phyloP scores from a whole-genome alignment of 2,329 filamentous ascomycete genomes.

The Stemphylium beticola region DNA sequence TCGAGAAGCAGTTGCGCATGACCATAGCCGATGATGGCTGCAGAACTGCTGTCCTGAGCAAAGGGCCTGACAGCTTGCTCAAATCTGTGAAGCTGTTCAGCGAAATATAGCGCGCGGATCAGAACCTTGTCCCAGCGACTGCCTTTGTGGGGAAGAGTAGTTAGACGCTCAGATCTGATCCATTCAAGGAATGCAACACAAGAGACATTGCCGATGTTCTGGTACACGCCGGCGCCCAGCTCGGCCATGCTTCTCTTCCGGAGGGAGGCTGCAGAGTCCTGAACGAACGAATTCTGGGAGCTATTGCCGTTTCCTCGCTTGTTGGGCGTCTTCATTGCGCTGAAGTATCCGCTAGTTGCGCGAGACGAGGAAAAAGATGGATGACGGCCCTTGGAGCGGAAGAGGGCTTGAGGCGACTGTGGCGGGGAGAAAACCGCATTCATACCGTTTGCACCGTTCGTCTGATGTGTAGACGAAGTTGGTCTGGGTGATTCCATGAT shows the following conservation, averaged over 20 bases:
- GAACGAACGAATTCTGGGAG: slow-evolving; percentile 44
- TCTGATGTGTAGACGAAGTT: slow-evolving; percentile 1
- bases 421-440: slow-evolving; percentile 26
- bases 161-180: slow-evolving; percentile 53
- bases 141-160: slow-evolving; percentile 54
- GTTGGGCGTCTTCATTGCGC: slow-evolving; percentile 17
- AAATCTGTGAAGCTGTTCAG: slow-evolving; percentile 52
- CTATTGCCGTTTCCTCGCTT: slow-evolving; percentile 18
- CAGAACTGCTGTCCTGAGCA: slow-evolving; percentile 48
- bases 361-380: slow-evolving; percentile 29
- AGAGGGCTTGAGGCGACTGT: slow-evolving; percentile 21
- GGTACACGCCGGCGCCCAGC: slow-evolving; percentile 44
- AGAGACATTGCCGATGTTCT: slow-evolving; percentile 40
- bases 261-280: slow-evolving; percentile 39
- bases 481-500: slow-evolving; percentile 12
- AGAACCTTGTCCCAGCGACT: slow-evolving; percentile 57
- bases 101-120: slow-evolving; percentile 56
- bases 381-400: slow-evolving; percentile 23
- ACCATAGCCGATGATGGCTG: slow-evolving; percentile 57
- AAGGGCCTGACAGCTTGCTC: slow-evolving; percentile 51
- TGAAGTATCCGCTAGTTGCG: slow-evolving; percentile 24
- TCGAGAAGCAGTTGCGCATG: slow-evolving; percentile 57
- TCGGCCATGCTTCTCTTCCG: slow-evolving; percentile 26
- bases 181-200: slow-evolving; percentile 52
- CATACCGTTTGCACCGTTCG: neutral